Conservation (phyloP, 106 monocot genomes). For the Platanthera guangdongensis region DNA sequence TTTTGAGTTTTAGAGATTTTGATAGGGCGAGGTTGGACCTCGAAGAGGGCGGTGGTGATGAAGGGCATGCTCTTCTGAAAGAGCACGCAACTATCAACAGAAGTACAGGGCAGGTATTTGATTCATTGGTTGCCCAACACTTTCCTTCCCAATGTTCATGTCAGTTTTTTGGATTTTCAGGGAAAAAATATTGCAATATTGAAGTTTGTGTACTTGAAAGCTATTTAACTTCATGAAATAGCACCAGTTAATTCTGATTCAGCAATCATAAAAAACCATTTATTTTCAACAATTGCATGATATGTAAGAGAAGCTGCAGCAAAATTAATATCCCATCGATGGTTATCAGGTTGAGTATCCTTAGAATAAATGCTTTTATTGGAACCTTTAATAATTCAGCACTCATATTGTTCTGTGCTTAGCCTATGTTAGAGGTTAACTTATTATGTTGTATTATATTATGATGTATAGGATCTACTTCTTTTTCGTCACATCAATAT, state of each 20-base stretch:
- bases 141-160: background rate
- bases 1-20: slow-evolving; percentile 89
- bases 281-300: background rate
- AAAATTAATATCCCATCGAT: background rate
- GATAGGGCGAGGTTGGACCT: slow-evolving; percentile 61
- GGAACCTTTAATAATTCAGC: too few relatives aligned
- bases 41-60: slow-evolving; percentile 53
- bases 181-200: background rate
- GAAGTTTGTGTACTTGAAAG: background rate
- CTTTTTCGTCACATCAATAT: too few relatives aligned
- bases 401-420: too few relatives aligned
- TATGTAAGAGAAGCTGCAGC: background rate
- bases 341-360: too few relatives aligned
- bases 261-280: background rate
- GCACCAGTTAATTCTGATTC: background rate
- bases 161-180: background rate
- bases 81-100: slow-evolving; percentile 66
- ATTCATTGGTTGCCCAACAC: background rate
- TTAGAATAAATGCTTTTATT: too few relatives aligned
- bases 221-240: background rate
- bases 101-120: slow-evolving; percentile 61
- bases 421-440: too few relatives aligned
- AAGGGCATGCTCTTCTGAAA: slow-evolving; percentile 61
- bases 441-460: too few relatives aligned
- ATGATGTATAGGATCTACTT: too few relatives aligned